These are phyloP conservation scores for Punctularia strigosozonata DNA, from an alignment of 768 basidiomycete genomes.

Conservation along the genomic window DNA sequence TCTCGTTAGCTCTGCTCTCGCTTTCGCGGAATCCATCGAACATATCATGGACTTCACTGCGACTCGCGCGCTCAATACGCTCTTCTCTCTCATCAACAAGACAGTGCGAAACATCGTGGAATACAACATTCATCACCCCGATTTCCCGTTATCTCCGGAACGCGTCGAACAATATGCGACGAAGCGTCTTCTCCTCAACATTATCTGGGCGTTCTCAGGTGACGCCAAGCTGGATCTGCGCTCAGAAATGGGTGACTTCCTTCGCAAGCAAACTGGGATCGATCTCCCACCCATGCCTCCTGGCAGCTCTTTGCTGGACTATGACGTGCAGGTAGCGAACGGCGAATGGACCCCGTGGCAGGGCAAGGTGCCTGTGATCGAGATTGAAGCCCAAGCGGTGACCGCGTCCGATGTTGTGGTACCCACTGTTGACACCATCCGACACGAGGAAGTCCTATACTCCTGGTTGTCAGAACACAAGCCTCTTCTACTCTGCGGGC, in stretches of 20 bases:
- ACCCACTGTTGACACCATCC: constrained; percentile 95
- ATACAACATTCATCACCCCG: constrained; percentile 89
- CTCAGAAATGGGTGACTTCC: constrained; percentile 79
- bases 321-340: constrained; percentile 76
- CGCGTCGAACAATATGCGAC: constrained; percentile 85
- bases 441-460: constrained; percentile 96
- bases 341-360: constrained; percentile 93
- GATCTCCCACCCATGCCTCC: constrained; percentile 70
- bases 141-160: constrained; percentile 82
- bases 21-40: constrained; percentile 73
- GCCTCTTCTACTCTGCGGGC: constrained; percentile 94
- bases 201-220: constrained; percentile 97
- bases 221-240: constrained; percentile 89
- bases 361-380: constrained; percentile 82
- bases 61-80: constrained; percentile 85
- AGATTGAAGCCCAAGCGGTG: constrained; percentile 93
- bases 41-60: constrained; percentile 99
- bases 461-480: constrained; percentile 99
- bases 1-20: constrained; percentile 68
- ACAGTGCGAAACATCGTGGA: constrained; percentile 87
- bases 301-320: constrained; percentile 87
- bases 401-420: constrained; percentile 95
- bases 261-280: constrained; percentile 76
- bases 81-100: constrained; percentile 97
- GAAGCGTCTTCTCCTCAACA: constrained; percentile 79